These are phyloP conservation scores for Akanthomyces muscarius DNA, from an alignment of 2,329 filamentous ascomycete genomes.

Conservation along the genomic window DNA sequence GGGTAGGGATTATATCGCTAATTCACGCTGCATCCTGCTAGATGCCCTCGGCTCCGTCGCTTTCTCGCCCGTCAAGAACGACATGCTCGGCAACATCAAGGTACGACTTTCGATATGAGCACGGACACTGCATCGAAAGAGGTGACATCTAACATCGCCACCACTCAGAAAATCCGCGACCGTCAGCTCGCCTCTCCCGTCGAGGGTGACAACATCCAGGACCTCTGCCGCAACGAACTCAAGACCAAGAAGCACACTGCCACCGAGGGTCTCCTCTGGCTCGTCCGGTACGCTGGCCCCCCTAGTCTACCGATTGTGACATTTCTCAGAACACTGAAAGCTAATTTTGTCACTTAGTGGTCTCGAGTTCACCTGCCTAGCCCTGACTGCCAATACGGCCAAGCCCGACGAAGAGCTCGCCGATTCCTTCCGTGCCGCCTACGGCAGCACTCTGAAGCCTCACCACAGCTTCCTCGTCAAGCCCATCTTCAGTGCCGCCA, in stretches of 20 bases:
- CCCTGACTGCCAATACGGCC: conserved; percentile 71
- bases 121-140: background rate
- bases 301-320: conserved; percentile 21
- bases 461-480: conserved; percentile 88
- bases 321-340: conserved; percentile 2
- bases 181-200: conserved; percentile 73
- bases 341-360: conserved; percentile 52
- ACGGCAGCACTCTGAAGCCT: conserved; percentile 81
- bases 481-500: conserved; percentile 87
- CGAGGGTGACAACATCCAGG: conserved; percentile 80
- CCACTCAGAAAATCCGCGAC: conserved; percentile 75
- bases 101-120: conserved; percentile 40
- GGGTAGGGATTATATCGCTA: background rate
- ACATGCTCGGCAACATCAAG: conserved; percentile 89
- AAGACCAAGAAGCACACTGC: conserved; percentile 85
- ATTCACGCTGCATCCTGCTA: conserved; percentile 27
- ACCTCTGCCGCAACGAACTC: conserved; percentile 80
- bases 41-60: conserved; percentile 66
- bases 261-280: conserved; percentile 87
- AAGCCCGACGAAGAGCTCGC: conserved; percentile 71
- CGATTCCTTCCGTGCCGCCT: conserved; percentile 81
- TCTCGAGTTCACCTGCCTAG: conserved; percentile 88
- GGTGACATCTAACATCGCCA: background rate
- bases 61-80: conserved; percentile 86
- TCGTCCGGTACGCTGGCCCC: conserved; percentile 61